phyloP scores from a whole-genome alignment of 2,329 filamentous ascomycete genomes.

The Apiospora koreana region DNA sequence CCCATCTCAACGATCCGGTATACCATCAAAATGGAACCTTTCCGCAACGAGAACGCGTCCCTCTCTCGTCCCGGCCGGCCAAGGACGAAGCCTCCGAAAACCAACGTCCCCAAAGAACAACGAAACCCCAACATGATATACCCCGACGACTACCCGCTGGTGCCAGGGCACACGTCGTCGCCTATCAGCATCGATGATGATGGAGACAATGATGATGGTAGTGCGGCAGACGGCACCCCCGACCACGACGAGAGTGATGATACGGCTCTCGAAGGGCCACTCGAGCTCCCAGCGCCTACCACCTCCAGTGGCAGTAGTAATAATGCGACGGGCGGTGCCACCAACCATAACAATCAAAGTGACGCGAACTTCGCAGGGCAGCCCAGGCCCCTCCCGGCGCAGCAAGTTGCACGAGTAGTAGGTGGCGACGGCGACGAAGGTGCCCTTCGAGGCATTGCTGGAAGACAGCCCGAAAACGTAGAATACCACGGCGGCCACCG shows the following conservation, averaged over 20 bases:
- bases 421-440: conserved; percentile 37
- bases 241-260: too few species aligned
- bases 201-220: too few species aligned
- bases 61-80: neutral
- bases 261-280: too few species aligned
- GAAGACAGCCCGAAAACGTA: conserved; percentile 41
- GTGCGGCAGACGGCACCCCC: too few species aligned
- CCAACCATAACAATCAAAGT: conserved; percentile 49
- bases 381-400: conserved; percentile 44
- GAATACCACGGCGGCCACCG: conserved; percentile 44
- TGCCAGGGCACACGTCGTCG: too few species aligned
- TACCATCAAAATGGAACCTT: neutral
- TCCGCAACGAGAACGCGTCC: neutral
- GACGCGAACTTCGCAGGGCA: conserved; percentile 52
- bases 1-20: neutral
- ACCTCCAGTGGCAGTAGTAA: conserved; percentile 39
- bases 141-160: too few species aligned
- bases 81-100: too few species aligned
- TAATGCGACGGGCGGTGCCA: conserved; percentile 39
- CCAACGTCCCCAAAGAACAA: too few species aligned
- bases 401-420: conserved; percentile 47
- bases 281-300: conserved; percentile 34
- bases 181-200: too few species aligned
- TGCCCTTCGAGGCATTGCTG: conserved; percentile 48
- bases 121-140: too few species aligned